These are phyloP conservation scores for Nemania sp. DNA, from an alignment of 2,329 filamentous ascomycete species.

Conservation along the genomic window DNA sequence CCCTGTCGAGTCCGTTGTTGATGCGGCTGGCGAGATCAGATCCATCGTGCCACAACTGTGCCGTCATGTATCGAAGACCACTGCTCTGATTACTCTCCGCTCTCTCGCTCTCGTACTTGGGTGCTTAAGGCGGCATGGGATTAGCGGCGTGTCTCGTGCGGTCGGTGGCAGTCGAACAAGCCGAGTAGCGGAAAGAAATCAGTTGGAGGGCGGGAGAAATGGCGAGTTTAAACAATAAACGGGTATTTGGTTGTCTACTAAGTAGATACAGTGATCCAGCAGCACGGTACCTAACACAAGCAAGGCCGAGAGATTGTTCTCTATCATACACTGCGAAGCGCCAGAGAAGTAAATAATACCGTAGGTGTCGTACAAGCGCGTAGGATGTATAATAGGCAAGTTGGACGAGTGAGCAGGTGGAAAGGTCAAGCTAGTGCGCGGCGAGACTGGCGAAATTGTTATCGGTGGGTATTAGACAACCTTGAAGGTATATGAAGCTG, in stretches of 20 bases:
- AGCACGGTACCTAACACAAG: not conserved
- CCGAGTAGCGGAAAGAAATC: no score
- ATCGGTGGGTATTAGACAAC: no score
- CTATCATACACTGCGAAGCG: slow-evolving; percentile 4
- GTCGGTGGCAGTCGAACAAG: not conserved
- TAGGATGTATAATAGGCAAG: no score
- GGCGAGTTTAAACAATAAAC: not conserved
- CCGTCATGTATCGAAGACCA: slow-evolving; percentile 25
- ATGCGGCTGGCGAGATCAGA: slow-evolving; percentile 7
- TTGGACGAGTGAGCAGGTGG: not conserved
- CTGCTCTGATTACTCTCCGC: slow-evolving; percentile 11
- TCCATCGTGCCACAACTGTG: slow-evolving; percentile 23
- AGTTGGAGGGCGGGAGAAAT: no score
- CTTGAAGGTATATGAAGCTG: no score
- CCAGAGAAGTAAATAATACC: not conserved
- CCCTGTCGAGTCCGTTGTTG: slow-evolving; percentile 45
- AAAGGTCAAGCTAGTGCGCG: not conserved
- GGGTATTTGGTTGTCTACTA: no score
- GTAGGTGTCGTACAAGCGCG: not conserved
- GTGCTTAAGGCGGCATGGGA: slow-evolving; percentile 28
- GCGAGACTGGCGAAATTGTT: no score
- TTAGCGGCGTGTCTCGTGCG: slow-evolving; percentile 1
- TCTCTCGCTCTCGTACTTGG: slow-evolving; percentile 20
- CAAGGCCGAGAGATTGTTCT: not conserved
- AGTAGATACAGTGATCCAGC: not conserved